Percentiles rank a stretch among this genome's conserved stretches.
Evolutionary conservation across 2,329 filamentous ascomycete species (phyloP).

Genomic region (Elsinoe arachidis): DNA sequence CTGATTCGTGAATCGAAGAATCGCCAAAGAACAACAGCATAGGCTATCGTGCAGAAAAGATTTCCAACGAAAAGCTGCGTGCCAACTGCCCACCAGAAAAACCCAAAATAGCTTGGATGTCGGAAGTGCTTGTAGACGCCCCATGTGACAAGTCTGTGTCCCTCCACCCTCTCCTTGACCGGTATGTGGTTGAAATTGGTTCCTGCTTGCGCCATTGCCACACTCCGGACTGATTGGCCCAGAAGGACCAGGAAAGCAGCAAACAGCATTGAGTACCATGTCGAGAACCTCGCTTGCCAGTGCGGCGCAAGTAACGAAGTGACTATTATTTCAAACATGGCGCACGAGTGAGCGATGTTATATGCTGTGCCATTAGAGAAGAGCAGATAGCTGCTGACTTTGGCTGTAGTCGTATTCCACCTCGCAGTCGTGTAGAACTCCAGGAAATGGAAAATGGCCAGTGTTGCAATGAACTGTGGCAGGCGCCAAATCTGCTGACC

Average conservation of each 20-base stretch:
- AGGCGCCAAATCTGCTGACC: slow-evolving; percentile 43
- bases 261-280: slow-evolving; percentile 34
- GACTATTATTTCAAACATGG: slow-evolving; percentile 63
- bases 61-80: slow-evolving; percentile 90
- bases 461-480: slow-evolving; percentile 55
- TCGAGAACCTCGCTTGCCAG: slow-evolving; percentile 37
- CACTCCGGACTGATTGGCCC: slow-evolving; percentile 68
- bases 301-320: slow-evolving; percentile 47
- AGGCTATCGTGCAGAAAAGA: slow-evolving; percentile 63
- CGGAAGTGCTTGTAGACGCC: slow-evolving; percentile 70
- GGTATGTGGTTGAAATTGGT: slow-evolving; percentile 84
- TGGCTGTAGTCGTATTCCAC: slow-evolving; percentile 69
- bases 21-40: slow-evolving; percentile 67
- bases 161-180: slow-evolving; percentile 57
- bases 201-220: slow-evolving; percentile 83
- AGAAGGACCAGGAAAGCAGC: slow-evolving; percentile 57
- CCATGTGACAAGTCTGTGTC: slow-evolving; percentile 71
- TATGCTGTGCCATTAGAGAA: slow-evolving; percentile 78
- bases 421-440: slow-evolving; percentile 87
- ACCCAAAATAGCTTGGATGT: slow-evolving; percentile 94
- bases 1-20: slow-evolving; percentile 72
- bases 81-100: slow-evolving; percentile 97
- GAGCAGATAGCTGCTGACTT: slow-evolving; percentile 70
- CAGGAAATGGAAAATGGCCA: slow-evolving; percentile 85
- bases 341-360: slow-evolving; percentile 69